Percentiles rank a stretch among this genome's conserved stretches.
Evolutionary conservation across 768 basidiomycete genomes (phyloP).

Genomic region (Leccinum uliginosum): DNA sequence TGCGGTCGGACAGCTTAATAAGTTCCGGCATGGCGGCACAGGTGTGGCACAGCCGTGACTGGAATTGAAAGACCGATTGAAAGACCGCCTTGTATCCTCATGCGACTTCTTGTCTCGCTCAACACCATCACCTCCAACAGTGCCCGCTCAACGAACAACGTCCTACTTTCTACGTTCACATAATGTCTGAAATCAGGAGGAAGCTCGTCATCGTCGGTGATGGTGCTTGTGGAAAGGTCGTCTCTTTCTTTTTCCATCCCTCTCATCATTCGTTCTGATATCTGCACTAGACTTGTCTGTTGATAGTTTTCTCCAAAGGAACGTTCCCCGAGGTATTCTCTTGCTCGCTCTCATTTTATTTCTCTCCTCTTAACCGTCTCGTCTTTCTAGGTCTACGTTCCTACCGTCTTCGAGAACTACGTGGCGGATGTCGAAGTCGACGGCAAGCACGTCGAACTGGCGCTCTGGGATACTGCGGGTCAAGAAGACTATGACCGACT

Average conservation of each 20-base stretch:
- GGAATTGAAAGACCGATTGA: constrained; percentile 32
- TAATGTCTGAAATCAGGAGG: constrained; percentile 96
- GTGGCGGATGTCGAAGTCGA: constrained; percentile 99
- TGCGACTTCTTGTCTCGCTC: constrained; percentile 38
- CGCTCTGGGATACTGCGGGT: constrained; percentile 99
- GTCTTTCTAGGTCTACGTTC: constrained; percentile 82
- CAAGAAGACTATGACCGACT: constrained; percentile 99
- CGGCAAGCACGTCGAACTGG: constrained; percentile 96
- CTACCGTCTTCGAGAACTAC: constrained; percentile 99
- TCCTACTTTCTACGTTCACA: constrained; percentile 32
- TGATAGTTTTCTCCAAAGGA: constrained; percentile 96
- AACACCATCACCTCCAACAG: constrained; percentile 35
- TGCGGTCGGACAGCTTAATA: neutral
- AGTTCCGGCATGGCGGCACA: constrained; percentile 26
- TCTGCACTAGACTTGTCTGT: constrained; percentile 69
- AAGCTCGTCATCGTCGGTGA: constrained; percentile 99
- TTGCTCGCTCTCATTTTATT: neutral
- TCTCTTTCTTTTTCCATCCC: neutral
- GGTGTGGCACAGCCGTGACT: constrained; percentile 27
- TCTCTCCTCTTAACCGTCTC: neutral
- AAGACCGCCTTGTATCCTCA: constrained; percentile 34
- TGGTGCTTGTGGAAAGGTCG: constrained; percentile 93
- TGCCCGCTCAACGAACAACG: constrained; percentile 31
- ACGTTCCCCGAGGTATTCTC: constrained; percentile 84
- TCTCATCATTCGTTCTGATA: constrained; percentile 17